These are phyloP conservation scores for Ophiorrhiza pumila DNA, from an alignment of 257 asterid species.

Conservation along the genomic window DNA sequence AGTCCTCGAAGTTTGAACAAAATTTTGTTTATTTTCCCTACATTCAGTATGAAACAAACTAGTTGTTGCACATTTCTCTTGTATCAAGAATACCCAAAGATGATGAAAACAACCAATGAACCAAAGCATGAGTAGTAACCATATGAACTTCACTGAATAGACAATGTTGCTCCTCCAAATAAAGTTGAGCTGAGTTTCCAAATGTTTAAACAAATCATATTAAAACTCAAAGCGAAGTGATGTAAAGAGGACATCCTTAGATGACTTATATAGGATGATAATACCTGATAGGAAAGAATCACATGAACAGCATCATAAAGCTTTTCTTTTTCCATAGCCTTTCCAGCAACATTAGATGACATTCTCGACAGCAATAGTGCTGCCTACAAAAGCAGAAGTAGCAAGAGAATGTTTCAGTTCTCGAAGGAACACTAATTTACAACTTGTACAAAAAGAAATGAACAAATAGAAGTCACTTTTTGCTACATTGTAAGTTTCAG, in stretches of 20 bases:
- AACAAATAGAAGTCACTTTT: too few species aligned
- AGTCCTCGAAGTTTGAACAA: too few species aligned
- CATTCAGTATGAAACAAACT: too few species aligned
- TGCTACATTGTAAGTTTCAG: too few species aligned
- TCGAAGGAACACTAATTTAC: not conserved
- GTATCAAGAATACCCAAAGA: too few species aligned
- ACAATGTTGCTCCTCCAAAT: not conserved
- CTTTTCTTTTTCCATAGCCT: conserved; percentile 35
- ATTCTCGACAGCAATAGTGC: conserved; percentile 48
- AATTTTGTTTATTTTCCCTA: too few species aligned
- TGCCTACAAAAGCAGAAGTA: conserved; percentile 32
- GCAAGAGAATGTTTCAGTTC: not conserved
- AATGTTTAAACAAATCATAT: not conserved
- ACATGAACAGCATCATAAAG: conserved; percentile 56
- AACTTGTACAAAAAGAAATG: not conserved
- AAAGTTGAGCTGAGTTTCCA: not conserved
- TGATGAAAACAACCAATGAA: too few species aligned
- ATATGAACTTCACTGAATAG: too few species aligned
- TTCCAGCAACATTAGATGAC: conserved; percentile 45
- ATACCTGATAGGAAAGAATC: conserved; percentile 60
- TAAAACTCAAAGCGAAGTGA: not conserved
- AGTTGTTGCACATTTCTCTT: too few species aligned
- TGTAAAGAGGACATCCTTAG: not conserved
- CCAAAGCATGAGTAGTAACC: too few species aligned
- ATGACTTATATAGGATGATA: too few species aligned